Evolutionary conservation across 2,329 filamentous ascomycete species (phyloP), one percentile per base, ranked within the genome.

Genomic region (Fusarium oligoseptatum): DNA sequence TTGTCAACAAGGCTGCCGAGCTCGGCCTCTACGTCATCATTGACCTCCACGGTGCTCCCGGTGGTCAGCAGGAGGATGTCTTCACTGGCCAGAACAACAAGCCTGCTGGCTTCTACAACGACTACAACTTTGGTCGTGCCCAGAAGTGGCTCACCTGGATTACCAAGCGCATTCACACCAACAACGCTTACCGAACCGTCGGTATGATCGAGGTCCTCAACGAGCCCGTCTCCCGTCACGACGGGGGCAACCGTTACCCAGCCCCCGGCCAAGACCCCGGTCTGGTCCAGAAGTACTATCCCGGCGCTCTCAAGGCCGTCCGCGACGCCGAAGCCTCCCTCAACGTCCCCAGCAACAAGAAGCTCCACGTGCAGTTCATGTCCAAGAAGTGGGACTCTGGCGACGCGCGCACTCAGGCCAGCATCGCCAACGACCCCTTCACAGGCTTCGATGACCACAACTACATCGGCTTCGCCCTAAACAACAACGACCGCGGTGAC

Each of bases 281-380:
- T 6, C 15, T 75, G 15, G 61, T 75, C 0, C 57, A 75, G 0
- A 75, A 73, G 20, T 75, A 71, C 37, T 73, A 75, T 0, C 73
- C 73, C 0, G 73, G 32, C 0, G 73, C 73, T 0, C 70, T 75
- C 1, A 71, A 75, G 20, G 72, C 72, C 0, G 63, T 75, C 0
- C 73, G 73, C 1, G 61, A 75, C 3, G 55, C 61, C 0, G 73
- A 75, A 3, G 11, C 36, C 0, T n/a, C 32, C 0, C 48, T 73
- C 0, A 34, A 55, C 2, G 27, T 75, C 0, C 34, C 64, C 0
- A 24, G 55, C 3, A 58, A 50, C 48, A 68, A 67, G 27, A 73
- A 75, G 22, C 72, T 75, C 0, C 72, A 75, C 15, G 73, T 75
- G 1, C 73, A 75, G 48, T 75, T 75, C 61, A 75, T 75, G 72